These are phyloP conservation scores for Coemansia guatemalensis DNA, from an alignment of 192 early-diverging fungal genomes.

Conservation along the genomic window DNA sequence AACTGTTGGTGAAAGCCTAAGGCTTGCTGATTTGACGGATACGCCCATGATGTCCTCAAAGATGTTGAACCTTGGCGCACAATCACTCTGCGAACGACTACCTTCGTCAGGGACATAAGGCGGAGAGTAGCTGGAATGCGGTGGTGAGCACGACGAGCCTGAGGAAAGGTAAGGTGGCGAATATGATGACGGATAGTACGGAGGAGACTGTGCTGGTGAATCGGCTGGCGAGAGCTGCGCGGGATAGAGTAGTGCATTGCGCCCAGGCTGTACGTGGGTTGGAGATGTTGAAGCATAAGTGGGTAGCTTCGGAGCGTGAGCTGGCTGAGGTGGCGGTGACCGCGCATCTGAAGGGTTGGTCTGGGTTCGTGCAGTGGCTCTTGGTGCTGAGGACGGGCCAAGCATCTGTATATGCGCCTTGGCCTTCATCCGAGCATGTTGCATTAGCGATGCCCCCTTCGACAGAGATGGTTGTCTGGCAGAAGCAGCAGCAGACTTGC, in stretches of 20 bases:
- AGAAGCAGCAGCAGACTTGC: neutral
- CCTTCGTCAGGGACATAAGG: conserved; percentile 41
- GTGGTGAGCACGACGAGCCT: conserved; percentile 27
- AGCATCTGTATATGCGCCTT: conserved; percentile 41
- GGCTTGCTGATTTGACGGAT: conserved; percentile 4
- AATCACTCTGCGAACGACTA: neutral
- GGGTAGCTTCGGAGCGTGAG: too few species aligned
- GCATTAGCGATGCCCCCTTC: conserved; percentile 24
- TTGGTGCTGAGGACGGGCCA: neutral
- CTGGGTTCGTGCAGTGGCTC: neutral
- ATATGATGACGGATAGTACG: conserved; percentile 17
- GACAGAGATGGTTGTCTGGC: neutral
- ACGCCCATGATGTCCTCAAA: conserved; percentile 40
- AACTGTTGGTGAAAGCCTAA: conserved; percentile 21
- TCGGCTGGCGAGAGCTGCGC: conserved; percentile 19
- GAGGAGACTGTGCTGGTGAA: conserved; percentile 38
- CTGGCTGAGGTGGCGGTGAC: too few species aligned
- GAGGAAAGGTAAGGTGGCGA: conserved; percentile 34
- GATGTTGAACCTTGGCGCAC: conserved; percentile 24
- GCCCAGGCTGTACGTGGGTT: too few species aligned
- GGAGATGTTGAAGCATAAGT: too few species aligned
- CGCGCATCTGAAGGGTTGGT: too few species aligned
- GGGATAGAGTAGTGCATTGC: neutral
- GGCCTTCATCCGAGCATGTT: conserved; percentile 32
- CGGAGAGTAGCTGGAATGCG: conserved; percentile 43